Base-by-base conservation (phyloP, 164 flowering plant species). In the Pachysandra terminalis region DNA sequence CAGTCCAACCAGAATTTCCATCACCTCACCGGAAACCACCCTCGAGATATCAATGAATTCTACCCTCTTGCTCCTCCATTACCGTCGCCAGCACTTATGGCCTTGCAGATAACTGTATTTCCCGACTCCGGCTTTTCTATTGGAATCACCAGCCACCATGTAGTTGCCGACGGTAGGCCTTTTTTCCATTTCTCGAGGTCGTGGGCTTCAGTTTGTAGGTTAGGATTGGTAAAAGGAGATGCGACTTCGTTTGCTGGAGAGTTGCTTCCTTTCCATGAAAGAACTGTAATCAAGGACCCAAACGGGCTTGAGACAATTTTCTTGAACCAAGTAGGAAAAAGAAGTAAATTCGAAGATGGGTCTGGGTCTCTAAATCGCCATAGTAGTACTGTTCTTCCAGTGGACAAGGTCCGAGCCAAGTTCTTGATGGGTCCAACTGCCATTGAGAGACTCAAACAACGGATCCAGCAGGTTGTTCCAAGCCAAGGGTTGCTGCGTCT, bases 21-120 rank as follows among this genome's bases (percentile, higher is more conserved):
- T 32, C 23, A 63, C 10, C 74, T 85, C 17, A 45, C 63, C 0
- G 64, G 59, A 9, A 22, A 77, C 49, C 62, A 74, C 19, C 61
- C 71, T 0, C 71, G 71, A 21, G 67, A 70, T 19, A 68, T 60
- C 0, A 49, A 37, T 15, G 67, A 67, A 15, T 70, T 77, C 17
- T 68, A 73, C 37, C 68, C 73, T 17, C 70, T 77, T 21, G 69
- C 77, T 1, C 85, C 85, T 9, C n/a, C 61, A 0, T 56, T 80
- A 14, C 76, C 80, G 7, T 40, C 63, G 7, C 10, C 41, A 2
- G 27, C 80, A 0, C 23, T 81, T 10, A 4, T 87, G 0, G 76
- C 84, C 0, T 19, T 80, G 19, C 85, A 81, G 27, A 58, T 81
- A 12, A 83, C 87, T 0, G 3, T 81, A 0, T 85, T 83, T 41